Evolutionary conservation across 2,329 filamentous ascomycete genomes (phyloP).

Genomic region (Stachybotrys echinatus): DNA sequence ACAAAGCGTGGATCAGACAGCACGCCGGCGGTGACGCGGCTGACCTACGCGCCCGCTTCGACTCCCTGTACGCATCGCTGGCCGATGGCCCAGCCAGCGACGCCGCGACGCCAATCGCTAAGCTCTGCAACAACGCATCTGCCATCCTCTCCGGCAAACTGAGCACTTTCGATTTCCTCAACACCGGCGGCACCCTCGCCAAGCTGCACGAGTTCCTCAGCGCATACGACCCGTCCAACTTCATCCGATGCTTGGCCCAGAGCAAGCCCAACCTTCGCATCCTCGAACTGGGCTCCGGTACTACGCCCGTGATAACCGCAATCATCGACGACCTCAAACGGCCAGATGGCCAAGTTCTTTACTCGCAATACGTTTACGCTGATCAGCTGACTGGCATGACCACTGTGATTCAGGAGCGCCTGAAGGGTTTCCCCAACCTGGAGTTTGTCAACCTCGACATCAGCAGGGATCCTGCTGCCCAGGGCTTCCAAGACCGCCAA

Average conservation of each 20-base stretch:
- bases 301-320: constrained; percentile 20
- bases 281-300: constrained; percentile 36
- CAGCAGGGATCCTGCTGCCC: constrained; percentile 14
- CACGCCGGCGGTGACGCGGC: background rate
- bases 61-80: background rate
- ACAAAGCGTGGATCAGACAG: background rate
- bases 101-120: background rate
- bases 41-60: background rate
- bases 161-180: constrained; percentile 21
- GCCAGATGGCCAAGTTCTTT: constrained; percentile 10
- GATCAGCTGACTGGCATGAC: constrained; percentile 23
- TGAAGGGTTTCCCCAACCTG: constrained; percentile 11
- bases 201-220: constrained; percentile 19
- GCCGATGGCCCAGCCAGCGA: background rate
- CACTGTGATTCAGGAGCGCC: constrained; percentile 17
- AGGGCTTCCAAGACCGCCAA: constrained; percentile 21
- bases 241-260: constrained; percentile 14
- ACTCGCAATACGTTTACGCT: constrained; percentile 22
- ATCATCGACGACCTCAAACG: constrained; percentile 20
- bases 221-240: constrained; percentile 13
- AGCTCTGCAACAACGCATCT: background rate
- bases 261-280: constrained; percentile 23
- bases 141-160: constrained; percentile 10
- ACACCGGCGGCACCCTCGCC: constrained; percentile 20
- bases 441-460: constrained; percentile 14